Evolutionary conservation across 495 filamentous ascomycete species (phyloP), one percentile per base, ranked within the genome.

Genomic region (Wilcoxina mikolae): DNA sequence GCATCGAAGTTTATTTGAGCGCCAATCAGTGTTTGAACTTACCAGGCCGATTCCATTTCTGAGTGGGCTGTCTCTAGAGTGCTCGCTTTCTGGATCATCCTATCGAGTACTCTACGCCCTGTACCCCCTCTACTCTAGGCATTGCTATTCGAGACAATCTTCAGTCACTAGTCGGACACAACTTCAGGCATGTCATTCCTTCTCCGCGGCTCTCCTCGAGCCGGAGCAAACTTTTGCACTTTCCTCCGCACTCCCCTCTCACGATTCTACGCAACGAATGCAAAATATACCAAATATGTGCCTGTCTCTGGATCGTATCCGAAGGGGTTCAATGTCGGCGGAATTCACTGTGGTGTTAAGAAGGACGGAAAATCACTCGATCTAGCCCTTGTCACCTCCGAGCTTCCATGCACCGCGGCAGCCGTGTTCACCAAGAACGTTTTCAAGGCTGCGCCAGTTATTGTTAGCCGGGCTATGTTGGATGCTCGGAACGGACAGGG

Each of bases 391-490:
- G 76, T 99, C 56, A 78, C 81, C 20, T 96, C 93, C 7, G 84
- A 94, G 56, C 76, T 75, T 43, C 93, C 88, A 27, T 95, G 88
- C 68, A 78, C 85, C n/a, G 91, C 83, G 3, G 87, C 89, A 1
- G 90, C 88, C 2, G 91, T 96, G 10, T 93, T 95, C 73, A 99
- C 91, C 42, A 88, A 87, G 69, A 99, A 96, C 73, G 91, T 89
- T 68, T 99, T 96, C 71, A 89, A 94, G 67, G 91, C 91, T 20
- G 91, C 91, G 24, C 91, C 91, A 15, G 87, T 98, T 38, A 84
- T 85, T 42, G 82, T 93, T 50, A 87, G 83, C 65, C 75, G 79
- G 55, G 71, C 81, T 50, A 82, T 83, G 54, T 70, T 96, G 47
- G 68, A 78, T 58, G 72, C 71, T 54, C 75, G 78, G 55, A 70